A percentile compares a stretch with the other conserved stretches of the same genome.
phyloP scores from a whole-genome alignment of 2,329 filamentous ascomycete genomes.

The Aspergillus tanneri region DNA sequence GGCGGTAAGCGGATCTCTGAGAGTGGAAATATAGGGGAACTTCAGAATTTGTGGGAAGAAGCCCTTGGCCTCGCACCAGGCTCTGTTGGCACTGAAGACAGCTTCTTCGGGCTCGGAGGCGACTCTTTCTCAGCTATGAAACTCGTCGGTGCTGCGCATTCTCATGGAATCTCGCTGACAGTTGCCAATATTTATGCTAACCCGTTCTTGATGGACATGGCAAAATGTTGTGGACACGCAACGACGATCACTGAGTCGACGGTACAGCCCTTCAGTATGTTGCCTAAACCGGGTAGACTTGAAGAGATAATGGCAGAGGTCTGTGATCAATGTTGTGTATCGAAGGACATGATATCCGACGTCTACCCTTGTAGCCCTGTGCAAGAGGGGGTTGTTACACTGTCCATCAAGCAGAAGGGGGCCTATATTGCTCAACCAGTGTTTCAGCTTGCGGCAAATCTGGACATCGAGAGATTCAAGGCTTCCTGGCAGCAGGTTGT shows the following conservation, averaged over 20 bases:
- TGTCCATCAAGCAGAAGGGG: slow-evolving; percentile 49
- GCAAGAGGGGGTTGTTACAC: slow-evolving; percentile 48
- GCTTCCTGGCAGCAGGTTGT: slow-evolving; percentile 49
- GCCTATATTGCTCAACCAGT: slow-evolving; percentile 52
- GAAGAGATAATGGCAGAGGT: slow-evolving; percentile 30
- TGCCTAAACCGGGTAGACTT: slow-evolving; percentile 22
- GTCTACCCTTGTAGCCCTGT: slow-evolving; percentile 47
- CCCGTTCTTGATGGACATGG: slow-evolving; percentile 47
- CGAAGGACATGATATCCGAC: slow-evolving; percentile 34
- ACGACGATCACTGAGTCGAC: not conserved
- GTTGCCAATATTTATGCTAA: slow-evolving; percentile 47
- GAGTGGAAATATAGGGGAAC: slow-evolving; percentile 29
- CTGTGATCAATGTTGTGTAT: slow-evolving; percentile 32
- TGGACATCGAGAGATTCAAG: slow-evolving; percentile 47
- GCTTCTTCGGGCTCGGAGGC: slow-evolving; percentile 49
- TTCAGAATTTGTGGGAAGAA: slow-evolving; percentile 40
- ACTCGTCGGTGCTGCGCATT: slow-evolving; percentile 43
- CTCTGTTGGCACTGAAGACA: slow-evolving; percentile 45
- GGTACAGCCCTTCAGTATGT: slow-evolving; percentile 30
- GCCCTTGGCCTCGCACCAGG: slow-evolving; percentile 39
- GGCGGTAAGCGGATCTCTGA: slow-evolving; percentile 25
- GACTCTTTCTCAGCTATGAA: slow-evolving; percentile 51
- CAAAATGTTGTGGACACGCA: slow-evolving; percentile 27
- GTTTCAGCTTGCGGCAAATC: slow-evolving; percentile 37
- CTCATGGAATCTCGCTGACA: slow-evolving; percentile 41